Evolutionary conservation across 768 basidiomycete species (phyloP).

Genomic region (Artomyces pyxidatus): DNA sequence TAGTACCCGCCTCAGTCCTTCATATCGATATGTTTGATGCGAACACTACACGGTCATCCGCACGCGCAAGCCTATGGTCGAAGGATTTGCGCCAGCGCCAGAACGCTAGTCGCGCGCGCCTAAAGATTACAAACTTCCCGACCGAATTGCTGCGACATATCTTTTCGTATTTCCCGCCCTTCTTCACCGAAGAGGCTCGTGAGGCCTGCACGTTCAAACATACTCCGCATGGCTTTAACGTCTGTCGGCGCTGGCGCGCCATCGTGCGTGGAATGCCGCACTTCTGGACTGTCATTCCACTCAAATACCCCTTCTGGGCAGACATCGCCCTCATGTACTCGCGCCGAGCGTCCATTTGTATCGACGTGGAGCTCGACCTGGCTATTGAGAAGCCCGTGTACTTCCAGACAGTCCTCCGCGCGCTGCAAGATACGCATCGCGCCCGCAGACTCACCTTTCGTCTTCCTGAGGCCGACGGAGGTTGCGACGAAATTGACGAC

Average conservation of each 20-base stretch:
- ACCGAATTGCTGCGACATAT: neutral
- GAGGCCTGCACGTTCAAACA: neutral
- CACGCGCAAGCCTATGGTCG: no score
- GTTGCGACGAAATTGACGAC: neutral
- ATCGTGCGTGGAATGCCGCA: neutral
- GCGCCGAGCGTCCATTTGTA: neutral
- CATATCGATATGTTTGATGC: no score
- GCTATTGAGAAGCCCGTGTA: neutral
- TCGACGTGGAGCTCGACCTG: neutral
- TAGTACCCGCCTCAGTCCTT: no score
- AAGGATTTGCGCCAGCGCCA: no score
- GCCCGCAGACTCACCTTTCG: neutral
- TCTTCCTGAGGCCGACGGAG: neutral
- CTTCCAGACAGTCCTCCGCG: neutral
- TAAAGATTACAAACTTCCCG: no score
- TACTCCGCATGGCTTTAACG: neutral
- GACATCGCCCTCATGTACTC: neutral
- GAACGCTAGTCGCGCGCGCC: no score
- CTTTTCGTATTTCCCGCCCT: neutral
- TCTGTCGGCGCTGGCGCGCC: neutral
- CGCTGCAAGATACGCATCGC: neutral
- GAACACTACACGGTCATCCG: no score
- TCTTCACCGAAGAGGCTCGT: neutral
- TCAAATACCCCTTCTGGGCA: neutral
- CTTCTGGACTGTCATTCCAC: neutral